Evolutionary conservation across 1,139 yeast genomes (phyloP), one percentile per base, ranked within the genome.

Genomic region (Groenewaldozyma sp.): DNA sequence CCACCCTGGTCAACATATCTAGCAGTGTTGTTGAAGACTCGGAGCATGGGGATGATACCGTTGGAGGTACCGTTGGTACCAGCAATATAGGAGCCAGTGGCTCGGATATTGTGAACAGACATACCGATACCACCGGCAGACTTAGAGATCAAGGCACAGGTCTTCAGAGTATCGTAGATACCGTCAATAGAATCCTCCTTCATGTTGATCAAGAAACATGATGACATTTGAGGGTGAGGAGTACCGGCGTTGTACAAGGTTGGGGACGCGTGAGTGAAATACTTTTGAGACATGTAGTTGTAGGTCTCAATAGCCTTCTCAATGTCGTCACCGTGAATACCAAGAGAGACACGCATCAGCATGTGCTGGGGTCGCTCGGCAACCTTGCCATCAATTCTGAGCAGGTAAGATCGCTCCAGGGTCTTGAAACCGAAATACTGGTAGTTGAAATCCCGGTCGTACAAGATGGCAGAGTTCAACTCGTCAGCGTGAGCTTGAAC

Each of bases 1-100:
- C 95, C 95, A 59, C 95, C 95, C 67, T 84, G 95, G 55, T 84
- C 95, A 37, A 84, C 95, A 54, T 84, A 84, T 58, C 95, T 74
- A 24, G 95, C 95, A 42, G 95, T 83, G 64, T 83, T 83, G 70
- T 84, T 84, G 69, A 75, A 84, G 21, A 84, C 95, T 54, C 94
- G 75, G 42, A 84, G 73, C 95, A 84, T 84, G 36, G 95, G 95
- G 45, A 84, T 78, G 47, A 84, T 71, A 48, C 95, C 95, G 53
- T 80, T 84, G 21, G 94, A 82, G 27, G 88, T 79, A 54, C 95
- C 95, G 56, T 83, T 84, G 16, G 94, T 81, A 52, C 93, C 88
- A 44, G 94, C 86, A 59, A 84, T 84, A 59, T 80, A 80, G 14
- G 94, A 78, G 33, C 95, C 95, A 36, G 87, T 76, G 33, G 87